A percentile compares a stretch with the other conserved stretches of the same genome.
Conservation (phyloP, 768 basidiomycete genomes). For the Megacollybia marginata region DNA sequence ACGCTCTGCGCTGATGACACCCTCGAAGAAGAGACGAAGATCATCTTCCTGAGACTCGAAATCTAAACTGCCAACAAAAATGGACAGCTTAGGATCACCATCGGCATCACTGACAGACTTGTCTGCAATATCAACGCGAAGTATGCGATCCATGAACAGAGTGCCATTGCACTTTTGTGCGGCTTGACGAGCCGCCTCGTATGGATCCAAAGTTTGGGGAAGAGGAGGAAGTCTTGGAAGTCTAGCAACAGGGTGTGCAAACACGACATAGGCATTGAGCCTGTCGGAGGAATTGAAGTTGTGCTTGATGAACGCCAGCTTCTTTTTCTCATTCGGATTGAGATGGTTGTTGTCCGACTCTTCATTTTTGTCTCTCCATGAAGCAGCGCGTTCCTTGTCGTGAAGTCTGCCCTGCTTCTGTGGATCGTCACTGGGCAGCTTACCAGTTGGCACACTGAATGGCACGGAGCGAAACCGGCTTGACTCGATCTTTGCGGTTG, state of each 20-base stretch:
- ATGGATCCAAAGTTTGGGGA: slow-evolving; percentile 50
- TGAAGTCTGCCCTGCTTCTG: slow-evolving; percentile 35
- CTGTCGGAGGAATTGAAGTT: slow-evolving; percentile 77
- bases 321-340: slow-evolving; percentile 82
- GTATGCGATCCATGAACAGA: slow-evolving; percentile 65
- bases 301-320: slow-evolving; percentile 88
- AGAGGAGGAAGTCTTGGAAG: slow-evolving; percentile 46
- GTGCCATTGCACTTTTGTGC: slow-evolving; percentile 61
- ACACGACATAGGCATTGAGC: slow-evolving; percentile 87
- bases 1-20: slow-evolving; percentile 59
- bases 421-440: slow-evolving; percentile 37
- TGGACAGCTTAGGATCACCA: slow-evolving; percentile 69
- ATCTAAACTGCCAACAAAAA: slow-evolving; percentile 92
- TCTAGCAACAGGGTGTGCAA: slow-evolving; percentile 56
- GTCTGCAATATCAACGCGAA: slow-evolving; percentile 71
- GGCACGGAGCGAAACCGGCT: slow-evolving; percentile 90
- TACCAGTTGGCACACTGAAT: slow-evolving; percentile 75
- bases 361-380: slow-evolving; percentile 48
- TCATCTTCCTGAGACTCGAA: slow-evolving; percentile 91
- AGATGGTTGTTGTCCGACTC: slow-evolving; percentile 59
- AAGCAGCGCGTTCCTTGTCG: slow-evolving; percentile 49
- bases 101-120: slow-evolving; percentile 21
- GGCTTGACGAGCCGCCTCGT: slow-evolving; percentile 56
- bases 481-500: slow-evolving; percentile 81
- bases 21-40: slow-evolving; percentile 81